Evolutionary conservation across 176 grass and related monocot genomes (phyloP), one percentile per base, ranked within the genome.

Genomic region (Musa acuminata): DNA sequence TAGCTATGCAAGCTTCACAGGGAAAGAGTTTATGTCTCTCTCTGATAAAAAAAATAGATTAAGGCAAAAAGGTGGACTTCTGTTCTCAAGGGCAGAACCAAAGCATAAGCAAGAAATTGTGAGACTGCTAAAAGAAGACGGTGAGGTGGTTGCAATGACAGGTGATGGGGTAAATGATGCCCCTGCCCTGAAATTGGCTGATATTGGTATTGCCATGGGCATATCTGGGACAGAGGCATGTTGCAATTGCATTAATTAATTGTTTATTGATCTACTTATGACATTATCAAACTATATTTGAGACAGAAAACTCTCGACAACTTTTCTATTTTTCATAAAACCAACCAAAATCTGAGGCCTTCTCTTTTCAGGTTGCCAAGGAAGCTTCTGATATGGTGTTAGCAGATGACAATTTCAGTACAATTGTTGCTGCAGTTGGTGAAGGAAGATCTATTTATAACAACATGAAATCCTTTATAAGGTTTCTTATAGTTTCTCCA

Each of bases 301-400:
- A 0, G 35, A 43, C 35, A 43, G 35, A 43, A 43, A 43, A 43
- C 35, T 43, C 35, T 43, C 3, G 6, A 43, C 35, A 43, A 43
- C 35, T 43, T 43, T 43, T 43, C 35, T 43, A 43, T 0, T 43
- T 43, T 6, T 43, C 35, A 43, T 43, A 43, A 35, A 43, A 43
- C 35, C 35, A 43, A 43, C 35, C 35, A 43, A 43, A 43, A 43
- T 43, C 35, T 43, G 35, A 43, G 35, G 35, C 35, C 35, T 43
- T 43, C 35, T 43, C 35, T 43, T 70, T 71, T 24, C 68, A 83
- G 81, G 81, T 83, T 72, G 81, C 81, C 11, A 83, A 83, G 64
- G 81, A 83, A 72, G 81, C 81, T 83, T 83, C 81, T n/a, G 81
- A 83, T 77, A 83, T 83, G 81, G 74, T 83, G 25, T 53, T 83